Conservation (phyloP, 1,284 basidiomycete species). For the Gymnopus androsaceus region DNA sequence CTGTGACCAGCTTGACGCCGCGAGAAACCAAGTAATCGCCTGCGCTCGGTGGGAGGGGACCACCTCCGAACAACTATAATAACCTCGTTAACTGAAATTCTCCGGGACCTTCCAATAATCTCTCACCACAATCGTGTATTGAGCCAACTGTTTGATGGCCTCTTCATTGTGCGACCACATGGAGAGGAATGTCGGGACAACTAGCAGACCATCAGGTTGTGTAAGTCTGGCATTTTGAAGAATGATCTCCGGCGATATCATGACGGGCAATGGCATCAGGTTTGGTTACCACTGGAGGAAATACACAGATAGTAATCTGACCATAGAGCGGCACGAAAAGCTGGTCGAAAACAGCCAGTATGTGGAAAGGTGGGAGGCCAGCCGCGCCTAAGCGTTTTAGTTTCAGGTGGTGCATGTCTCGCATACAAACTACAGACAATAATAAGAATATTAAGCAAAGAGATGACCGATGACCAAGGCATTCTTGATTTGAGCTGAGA, state of each 20-base stretch:
- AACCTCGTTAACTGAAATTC: too few species aligned
- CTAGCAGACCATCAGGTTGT: slow-evolving; percentile 29
- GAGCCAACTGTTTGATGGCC: slow-evolving; percentile 21
- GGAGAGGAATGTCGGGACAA: slow-evolving; percentile 38
- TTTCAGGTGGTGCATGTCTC: not conserved
- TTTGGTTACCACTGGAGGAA: slow-evolving; percentile 30
- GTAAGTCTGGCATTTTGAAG: slow-evolving; percentile 32
- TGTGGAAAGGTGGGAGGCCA: slow-evolving; percentile 12
- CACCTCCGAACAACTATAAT: slow-evolving; percentile 23
- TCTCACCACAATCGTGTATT: slow-evolving; percentile 27
- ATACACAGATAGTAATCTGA: slow-evolving; percentile 28
- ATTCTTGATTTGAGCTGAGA: not conserved
- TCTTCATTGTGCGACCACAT: slow-evolving; percentile 34
- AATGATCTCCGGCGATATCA: slow-evolving; percentile 34
- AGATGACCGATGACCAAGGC: not conserved
- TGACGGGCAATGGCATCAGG: slow-evolving; percentile 30
- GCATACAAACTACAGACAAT: slow-evolving; percentile 5
- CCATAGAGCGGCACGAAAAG: slow-evolving; percentile 27
- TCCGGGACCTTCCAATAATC: too few species aligned
- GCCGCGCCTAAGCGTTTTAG: not conserved
- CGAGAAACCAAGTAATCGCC: slow-evolving; percentile 29
- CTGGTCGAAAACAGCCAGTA: slow-evolving; percentile 10
- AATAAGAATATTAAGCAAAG: too few species aligned
- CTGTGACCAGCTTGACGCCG: slow-evolving; percentile 30
- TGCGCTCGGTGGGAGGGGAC: slow-evolving; percentile 27